Conservation (phyloP, 495 filamentous ascomycete genomes). For the Aspergillus panamensis region DNA sequence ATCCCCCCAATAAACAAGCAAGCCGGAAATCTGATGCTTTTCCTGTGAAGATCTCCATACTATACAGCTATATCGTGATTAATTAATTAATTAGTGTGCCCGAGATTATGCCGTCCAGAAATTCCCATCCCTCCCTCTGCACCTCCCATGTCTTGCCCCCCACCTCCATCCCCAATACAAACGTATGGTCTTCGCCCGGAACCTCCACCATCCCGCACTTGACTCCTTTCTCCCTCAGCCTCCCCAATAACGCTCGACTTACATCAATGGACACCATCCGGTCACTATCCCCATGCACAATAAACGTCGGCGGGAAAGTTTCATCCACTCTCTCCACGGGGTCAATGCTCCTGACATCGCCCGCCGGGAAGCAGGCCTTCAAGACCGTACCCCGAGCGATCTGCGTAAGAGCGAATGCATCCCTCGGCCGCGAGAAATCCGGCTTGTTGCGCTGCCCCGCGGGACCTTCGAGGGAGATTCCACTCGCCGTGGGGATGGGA, state of each 20-base stretch:
- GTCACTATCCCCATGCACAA: conserved; percentile 31
- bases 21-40: too few species aligned
- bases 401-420: conserved; percentile 36
- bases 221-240: conserved; percentile 22
- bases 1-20: too few species aligned
- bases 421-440: conserved; percentile 30
- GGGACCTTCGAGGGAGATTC: conserved; percentile 35
- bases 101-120: not conserved
- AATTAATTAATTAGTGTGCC: too few species aligned
- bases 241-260: conserved; percentile 24
- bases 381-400: conserved; percentile 33
- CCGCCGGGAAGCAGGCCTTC: conserved; percentile 24
- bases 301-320: conserved; percentile 33
- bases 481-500: conserved; percentile 29
- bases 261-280: conserved; percentile 27
- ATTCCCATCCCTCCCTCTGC: not conserved
- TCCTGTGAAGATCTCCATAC: too few species aligned
- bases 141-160: conserved; percentile 25
- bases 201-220: conserved; percentile 30
- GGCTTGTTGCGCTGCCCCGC: conserved; percentile 24
- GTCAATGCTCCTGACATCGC: not conserved
- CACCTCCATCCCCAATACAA: conserved; percentile 35
- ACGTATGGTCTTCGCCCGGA: conserved; percentile 30
- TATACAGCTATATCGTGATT: too few species aligned
- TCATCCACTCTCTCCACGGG: not conserved